Conservation (phyloP, 169 alveolate genomes). For the Cryptosporidium sp. region DNA sequence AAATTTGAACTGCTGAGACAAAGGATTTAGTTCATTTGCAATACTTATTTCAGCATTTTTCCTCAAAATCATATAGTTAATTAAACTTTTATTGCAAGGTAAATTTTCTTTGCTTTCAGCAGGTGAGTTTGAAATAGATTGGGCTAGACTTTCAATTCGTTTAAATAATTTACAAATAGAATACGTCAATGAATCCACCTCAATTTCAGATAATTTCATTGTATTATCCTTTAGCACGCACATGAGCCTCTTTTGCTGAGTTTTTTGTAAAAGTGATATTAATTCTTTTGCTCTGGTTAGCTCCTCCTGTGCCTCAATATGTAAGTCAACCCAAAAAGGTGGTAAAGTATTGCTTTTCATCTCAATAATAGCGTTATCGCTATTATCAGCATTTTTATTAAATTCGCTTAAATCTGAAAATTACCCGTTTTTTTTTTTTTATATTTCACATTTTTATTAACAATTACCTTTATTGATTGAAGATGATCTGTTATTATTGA, state of each 20-base stretch:
- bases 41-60: conserved; percentile 82
- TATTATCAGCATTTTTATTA: background rate
- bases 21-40: conserved; percentile 79
- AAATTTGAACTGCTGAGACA: conserved; percentile 80
- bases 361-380: conserved; percentile 64
- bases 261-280: conserved; percentile 77
- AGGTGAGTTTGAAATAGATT: conserved; percentile 72
- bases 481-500: background rate
- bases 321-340: conserved; percentile 80
- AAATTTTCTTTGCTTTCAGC: conserved; percentile 66
- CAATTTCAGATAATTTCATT: conserved; percentile 21
- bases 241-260: conserved; percentile 77
- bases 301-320: conserved; percentile 80
- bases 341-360: conserved; percentile 78
- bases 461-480: conserved; percentile 27
- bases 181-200: conserved; percentile 21
- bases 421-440: background rate
- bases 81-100: background rate
- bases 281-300: conserved; percentile 74
- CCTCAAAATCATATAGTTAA: conserved; percentile 76
- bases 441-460: background rate
- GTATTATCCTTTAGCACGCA: conserved; percentile 75
- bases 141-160: conserved; percentile 47
- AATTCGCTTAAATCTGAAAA: background rate
- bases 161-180: conserved; percentile 42